Percentiles rank a stretch among this genome's conserved stretches.
Conservation (phyloP, 1,139 yeast species). For the Yamadazyma spencermartinsiae region DNA sequence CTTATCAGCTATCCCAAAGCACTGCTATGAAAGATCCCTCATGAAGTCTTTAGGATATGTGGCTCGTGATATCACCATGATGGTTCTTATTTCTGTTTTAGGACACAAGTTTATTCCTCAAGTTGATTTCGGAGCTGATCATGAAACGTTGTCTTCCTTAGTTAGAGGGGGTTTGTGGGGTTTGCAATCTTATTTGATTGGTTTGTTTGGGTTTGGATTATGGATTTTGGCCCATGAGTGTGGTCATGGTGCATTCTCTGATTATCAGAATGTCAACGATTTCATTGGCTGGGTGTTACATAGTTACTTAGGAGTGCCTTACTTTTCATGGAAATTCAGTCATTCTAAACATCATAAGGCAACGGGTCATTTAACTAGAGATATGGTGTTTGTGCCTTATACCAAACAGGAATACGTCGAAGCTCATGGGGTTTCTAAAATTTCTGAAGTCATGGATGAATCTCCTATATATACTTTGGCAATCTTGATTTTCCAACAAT, state of each 20-base stretch:
- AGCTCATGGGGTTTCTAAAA: constrained; percentile 36
- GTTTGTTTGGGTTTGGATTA: constrained; percentile 73
- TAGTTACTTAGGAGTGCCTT: constrained; percentile 77
- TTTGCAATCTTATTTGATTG: constrained; percentile 46
- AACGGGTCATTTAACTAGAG: constrained; percentile 77
- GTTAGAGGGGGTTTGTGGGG: constrained; percentile 42
- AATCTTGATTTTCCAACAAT: constrained; percentile 64
- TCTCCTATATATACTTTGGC: constrained; percentile 66
- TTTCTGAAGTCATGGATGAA: constrained; percentile 68
- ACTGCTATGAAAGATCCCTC: constrained; percentile 69
- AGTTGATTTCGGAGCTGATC: constrained; percentile 17
- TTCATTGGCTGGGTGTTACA: constrained; percentile 81
- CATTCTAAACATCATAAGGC: constrained; percentile 89
- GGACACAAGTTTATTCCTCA: constrained; percentile 54
- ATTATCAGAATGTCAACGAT: constrained; percentile 68
- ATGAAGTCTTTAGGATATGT: constrained; percentile 61
- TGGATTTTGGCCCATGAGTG: constrained; percentile 93
- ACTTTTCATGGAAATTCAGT: constrained; percentile 81
- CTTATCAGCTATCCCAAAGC: constrained; percentile 69
- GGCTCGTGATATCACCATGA: constrained; percentile 58
- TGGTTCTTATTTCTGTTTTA: constrained; percentile 50
- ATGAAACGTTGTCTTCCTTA: constrained; percentile 22
- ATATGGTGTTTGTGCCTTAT: constrained; percentile 80
- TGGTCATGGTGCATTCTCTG: constrained; percentile 85
- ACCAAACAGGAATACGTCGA: constrained; percentile 56